Evolutionary conservation across 208 protist genomes (phyloP).

Genomic region (Leishmania mexicana): DNA sequence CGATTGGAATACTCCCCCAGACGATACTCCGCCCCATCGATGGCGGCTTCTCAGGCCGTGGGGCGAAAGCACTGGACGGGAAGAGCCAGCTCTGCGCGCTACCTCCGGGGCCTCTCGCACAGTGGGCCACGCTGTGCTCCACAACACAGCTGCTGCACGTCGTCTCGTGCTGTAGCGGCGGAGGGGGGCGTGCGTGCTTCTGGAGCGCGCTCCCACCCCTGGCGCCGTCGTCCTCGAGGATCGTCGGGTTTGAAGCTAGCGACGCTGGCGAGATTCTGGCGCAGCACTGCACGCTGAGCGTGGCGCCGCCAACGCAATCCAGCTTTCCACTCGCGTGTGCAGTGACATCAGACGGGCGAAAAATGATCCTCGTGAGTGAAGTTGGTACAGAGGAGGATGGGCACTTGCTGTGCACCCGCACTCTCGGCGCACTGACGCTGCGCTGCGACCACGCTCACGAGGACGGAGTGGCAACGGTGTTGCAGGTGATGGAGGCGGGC

Average conservation of each 20-base stretch:
- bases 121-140: constrained; percentile 42
- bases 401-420: constrained; percentile 52
- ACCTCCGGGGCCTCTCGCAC: constrained; percentile 26
- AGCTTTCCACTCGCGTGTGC: constrained; percentile 60
- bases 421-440: constrained; percentile 55
- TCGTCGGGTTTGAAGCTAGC: constrained; percentile 5
- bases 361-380: constrained; percentile 59
- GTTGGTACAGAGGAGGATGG: constrained; percentile 62
- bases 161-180: constrained; percentile 53
- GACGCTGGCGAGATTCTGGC: constrained; percentile 37
- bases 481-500: constrained; percentile 39
- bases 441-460: constrained; percentile 1
- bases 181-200: constrained; percentile 42
- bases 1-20: constrained; percentile 44
- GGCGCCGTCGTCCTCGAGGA: constrained; percentile 1
- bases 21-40: constrained; percentile 20
- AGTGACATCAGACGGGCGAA: constrained; percentile 28
- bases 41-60: not conserved
- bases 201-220: constrained; percentile 56
- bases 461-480: constrained; percentile 25
- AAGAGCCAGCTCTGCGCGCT: constrained; percentile 2
- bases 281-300: constrained; percentile 46
- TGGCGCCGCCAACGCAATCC: constrained; percentile 49
- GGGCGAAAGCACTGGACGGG: not conserved
- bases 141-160: constrained; percentile 50